phyloP scores from a whole-genome alignment of 2,329 filamentous ascomycete species.

The Fonsecaea multimorphosa region DNA sequence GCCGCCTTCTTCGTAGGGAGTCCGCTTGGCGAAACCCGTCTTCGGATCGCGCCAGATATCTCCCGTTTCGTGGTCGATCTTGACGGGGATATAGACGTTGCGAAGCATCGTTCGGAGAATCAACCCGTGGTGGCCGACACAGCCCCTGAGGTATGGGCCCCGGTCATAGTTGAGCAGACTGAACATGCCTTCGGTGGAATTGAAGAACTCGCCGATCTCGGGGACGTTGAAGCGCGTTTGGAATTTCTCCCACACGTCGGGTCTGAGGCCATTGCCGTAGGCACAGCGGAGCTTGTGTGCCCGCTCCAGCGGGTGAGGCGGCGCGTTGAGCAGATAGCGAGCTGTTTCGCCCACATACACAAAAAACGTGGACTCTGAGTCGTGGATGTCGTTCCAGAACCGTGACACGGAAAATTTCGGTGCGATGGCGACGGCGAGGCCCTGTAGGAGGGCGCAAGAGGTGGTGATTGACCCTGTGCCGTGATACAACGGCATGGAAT shows the following conservation, averaged over 20 bases:
- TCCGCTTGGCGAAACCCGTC: slow-evolving; percentile 70
- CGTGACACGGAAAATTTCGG: slow-evolving; percentile 44
- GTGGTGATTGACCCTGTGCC: slow-evolving; percentile 71
- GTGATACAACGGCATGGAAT: slow-evolving; percentile 79
- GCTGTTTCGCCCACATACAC: slow-evolving; percentile 61
- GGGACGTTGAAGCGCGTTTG: slow-evolving; percentile 46
- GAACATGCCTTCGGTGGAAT: slow-evolving; percentile 75
- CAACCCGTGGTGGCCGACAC: slow-evolving; percentile 74
- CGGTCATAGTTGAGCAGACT: slow-evolving; percentile 64
- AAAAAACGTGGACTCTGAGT: slow-evolving; percentile 61
- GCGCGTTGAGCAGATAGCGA: slow-evolving; percentile 55
- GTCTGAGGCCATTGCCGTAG: slow-evolving; percentile 56
- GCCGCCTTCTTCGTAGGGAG: slow-evolving; percentile 71
- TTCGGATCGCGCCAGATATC: slow-evolving; percentile 69
- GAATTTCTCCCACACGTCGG: slow-evolving; percentile 58
- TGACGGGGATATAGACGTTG: slow-evolving; percentile 68
- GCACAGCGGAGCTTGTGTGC: slow-evolving; percentile 54
- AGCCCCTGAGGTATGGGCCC: slow-evolving; percentile 67
- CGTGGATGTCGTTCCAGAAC: slow-evolving; percentile 40
- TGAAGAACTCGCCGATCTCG: slow-evolving; percentile 76
- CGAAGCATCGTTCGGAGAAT: slow-evolving; percentile 61
- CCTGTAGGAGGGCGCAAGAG: slow-evolving; percentile 58
- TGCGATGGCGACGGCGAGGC: slow-evolving; percentile 51
- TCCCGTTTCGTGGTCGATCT: slow-evolving; percentile 70
- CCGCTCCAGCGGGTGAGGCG: slow-evolving; percentile 53